These are phyloP conservation scores for Baudoinia panamericana DNA, from an alignment of 495 filamentous ascomycete genomes.

Conservation along the genomic window DNA sequence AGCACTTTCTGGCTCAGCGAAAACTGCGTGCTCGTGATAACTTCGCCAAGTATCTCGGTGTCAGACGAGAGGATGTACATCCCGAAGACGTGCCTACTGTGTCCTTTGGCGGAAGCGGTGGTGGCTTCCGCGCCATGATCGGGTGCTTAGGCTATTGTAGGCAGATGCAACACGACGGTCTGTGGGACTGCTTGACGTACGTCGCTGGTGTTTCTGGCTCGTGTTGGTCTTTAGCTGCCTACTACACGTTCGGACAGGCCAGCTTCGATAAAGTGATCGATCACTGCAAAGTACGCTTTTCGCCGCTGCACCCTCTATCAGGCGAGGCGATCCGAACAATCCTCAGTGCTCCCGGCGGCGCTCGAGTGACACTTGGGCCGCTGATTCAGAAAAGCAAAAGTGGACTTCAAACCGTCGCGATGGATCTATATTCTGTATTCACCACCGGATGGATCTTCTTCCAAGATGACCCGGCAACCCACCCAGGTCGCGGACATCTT, in stretches of 20 bases:
- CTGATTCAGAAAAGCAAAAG: conserved; percentile 23
- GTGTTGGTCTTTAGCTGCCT: conserved; percentile 23
- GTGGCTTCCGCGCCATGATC: conserved; percentile 26
- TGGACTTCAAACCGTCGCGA: conserved; percentile 21
- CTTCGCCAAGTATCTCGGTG: conserved; percentile 23
- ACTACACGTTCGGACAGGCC: conserved; percentile 10
- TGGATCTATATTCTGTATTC: conserved; percentile 27
- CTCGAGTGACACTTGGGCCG: conserved; percentile 21
- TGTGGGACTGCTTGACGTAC: conserved; percentile 26
- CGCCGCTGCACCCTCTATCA: conserved; percentile 17
- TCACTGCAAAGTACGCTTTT: conserved; percentile 9
- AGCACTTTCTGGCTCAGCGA: conserved; percentile 11
- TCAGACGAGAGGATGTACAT: conserved; percentile 20
- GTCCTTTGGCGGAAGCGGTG: conserved; percentile 24
- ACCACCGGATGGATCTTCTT: conserved; percentile 25
- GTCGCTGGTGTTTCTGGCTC: conserved; percentile 24
- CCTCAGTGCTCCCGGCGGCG: conserved; percentile 17
- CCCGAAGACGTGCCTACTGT: conserved; percentile 23
- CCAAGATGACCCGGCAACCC: conserved; percentile 9
- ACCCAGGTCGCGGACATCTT: neutral
- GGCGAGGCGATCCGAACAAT: conserved; percentile 20
- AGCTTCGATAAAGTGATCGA: conserved; percentile 12
- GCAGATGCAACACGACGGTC: conserved; percentile 22
- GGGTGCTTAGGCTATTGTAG: conserved; percentile 21
- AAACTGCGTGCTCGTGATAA: conserved; percentile 19